Evolutionary conservation across 1,284 basidiomycete species (phyloP).

Genomic region (Polyporus tsugae): DNA sequence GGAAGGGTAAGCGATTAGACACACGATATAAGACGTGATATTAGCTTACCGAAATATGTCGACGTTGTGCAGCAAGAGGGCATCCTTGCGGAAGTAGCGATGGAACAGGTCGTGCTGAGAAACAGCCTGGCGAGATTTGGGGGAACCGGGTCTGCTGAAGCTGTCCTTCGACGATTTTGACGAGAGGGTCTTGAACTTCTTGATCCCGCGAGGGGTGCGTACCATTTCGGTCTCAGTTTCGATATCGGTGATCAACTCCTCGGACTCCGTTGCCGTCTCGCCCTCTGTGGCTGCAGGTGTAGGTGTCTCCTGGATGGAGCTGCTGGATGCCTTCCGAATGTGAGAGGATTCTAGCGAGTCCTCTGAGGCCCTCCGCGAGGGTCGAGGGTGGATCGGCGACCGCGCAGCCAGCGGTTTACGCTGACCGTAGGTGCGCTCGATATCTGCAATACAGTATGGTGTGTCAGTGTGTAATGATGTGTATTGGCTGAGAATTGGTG

Average conservation of each 20-base stretch:
- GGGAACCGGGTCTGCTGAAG: not conserved
- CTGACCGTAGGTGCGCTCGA: constrained; percentile 91
- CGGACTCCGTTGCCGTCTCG: constrained; percentile 71
- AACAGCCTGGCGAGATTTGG: constrained; percentile 33
- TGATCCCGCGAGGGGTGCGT: constrained; percentile 11
- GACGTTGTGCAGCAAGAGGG: constrained; percentile 82
- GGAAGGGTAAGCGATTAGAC: not conserved
- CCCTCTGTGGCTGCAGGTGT: constrained; percentile 81
- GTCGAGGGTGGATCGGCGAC: constrained; percentile 59
- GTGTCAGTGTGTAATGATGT: not conserved
- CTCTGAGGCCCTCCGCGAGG: constrained; percentile 24
- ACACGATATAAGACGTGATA: constrained; percentile 16
- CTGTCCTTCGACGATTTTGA: constrained; percentile 20
- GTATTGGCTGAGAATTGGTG: not conserved
- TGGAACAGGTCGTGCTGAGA: constrained; percentile 92
- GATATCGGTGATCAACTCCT: constrained; percentile 70
- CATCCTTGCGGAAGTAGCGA: constrained; percentile 91
- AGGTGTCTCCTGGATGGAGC: constrained; percentile 39
- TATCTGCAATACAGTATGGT: constrained; percentile 64
- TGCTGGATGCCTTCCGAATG: constrained; percentile 31
- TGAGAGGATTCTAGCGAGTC: constrained; percentile 25
- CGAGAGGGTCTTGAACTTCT: constrained; percentile 15
- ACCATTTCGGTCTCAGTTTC: constrained; percentile 59
- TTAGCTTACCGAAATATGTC: constrained; percentile 81
- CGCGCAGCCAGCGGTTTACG: constrained; percentile 88